Conservation (phyloP, 352 stramenopile species). For the Phytophthora aleatoria region DNA sequence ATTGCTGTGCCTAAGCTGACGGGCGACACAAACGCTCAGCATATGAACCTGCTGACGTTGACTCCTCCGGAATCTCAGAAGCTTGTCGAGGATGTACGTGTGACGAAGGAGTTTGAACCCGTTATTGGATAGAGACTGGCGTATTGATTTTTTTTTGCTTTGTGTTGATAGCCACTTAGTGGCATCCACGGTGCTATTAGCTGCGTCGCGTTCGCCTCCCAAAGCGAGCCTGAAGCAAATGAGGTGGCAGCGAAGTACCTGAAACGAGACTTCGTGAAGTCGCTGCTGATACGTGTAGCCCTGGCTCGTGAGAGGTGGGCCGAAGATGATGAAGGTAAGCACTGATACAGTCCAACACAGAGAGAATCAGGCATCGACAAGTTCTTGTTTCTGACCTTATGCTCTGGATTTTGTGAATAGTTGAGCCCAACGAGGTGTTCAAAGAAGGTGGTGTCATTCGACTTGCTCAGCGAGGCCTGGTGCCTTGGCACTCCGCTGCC, state of each 20-base stretch:
- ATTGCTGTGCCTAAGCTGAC: constrained; percentile 40
- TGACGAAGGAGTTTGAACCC: not conserved
- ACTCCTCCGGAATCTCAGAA: constrained; percentile 13
- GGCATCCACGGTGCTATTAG: constrained; percentile 52
- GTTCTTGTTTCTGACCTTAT: constrained; percentile 24
- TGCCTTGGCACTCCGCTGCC: constrained; percentile 43
- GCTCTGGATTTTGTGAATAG: constrained; percentile 28
- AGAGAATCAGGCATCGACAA: constrained; percentile 15
- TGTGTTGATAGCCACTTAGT: constrained; percentile 33
- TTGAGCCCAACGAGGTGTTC: constrained; percentile 32
- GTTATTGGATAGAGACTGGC: constrained; percentile 1
- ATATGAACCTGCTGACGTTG: constrained; percentile 53
- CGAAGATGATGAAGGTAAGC: constrained; percentile 43
- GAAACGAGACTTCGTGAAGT: constrained; percentile 76
- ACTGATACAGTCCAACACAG: constrained; percentile 3
- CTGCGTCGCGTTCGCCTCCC: constrained; percentile 60
- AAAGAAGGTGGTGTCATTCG: constrained; percentile 42
- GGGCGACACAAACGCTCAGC: constrained; percentile 20
- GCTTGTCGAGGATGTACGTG: constrained; percentile 31
- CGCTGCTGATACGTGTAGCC: constrained; percentile 56
- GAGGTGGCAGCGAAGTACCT: constrained; percentile 52
- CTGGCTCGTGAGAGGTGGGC: constrained; percentile 54
- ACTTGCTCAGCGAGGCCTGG: constrained; percentile 49
- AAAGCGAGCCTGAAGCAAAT: constrained; percentile 34
- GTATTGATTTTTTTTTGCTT: constrained; percentile 6